phyloP scores from a whole-genome alignment of 495 filamentous ascomycete genomes.

The Penicillium fimorum region DNA sequence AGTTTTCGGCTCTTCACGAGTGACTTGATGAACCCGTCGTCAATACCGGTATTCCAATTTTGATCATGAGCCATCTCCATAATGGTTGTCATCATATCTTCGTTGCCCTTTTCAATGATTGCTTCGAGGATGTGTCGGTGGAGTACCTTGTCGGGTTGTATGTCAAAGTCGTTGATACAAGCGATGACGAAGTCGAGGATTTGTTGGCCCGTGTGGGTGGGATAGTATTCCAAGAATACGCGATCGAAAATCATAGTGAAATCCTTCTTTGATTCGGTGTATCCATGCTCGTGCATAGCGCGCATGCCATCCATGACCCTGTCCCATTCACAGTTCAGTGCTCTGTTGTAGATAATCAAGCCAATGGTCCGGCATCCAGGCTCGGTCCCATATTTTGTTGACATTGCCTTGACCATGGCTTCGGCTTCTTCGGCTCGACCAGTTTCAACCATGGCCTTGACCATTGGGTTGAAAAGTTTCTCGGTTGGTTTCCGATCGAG shows the following conservation, averaged over 20 bases:
- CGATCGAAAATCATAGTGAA: slow-evolving; percentile 40
- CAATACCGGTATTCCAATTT: slow-evolving; percentile 34
- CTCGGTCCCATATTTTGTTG: slow-evolving; percentile 25
- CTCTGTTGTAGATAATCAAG: slow-evolving; percentile 37
- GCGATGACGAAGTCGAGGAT: slow-evolving; percentile 37
- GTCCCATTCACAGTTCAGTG: slow-evolving; percentile 43
- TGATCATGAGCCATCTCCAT: slow-evolving; percentile 27
- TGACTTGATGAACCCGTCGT: slow-evolving; percentile 29
- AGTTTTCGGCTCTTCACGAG: slow-evolving; percentile 31
- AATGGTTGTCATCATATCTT: slow-evolving; percentile 31
- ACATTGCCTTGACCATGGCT: slow-evolving; percentile 39
- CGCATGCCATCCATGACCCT: slow-evolving; percentile 36
- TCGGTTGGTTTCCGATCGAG: slow-evolving; percentile 33
- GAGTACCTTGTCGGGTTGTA: slow-evolving; percentile 41
- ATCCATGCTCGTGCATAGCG: slow-evolving; percentile 39
- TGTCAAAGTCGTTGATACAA: slow-evolving; percentile 35
- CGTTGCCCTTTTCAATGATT: slow-evolving; percentile 38
- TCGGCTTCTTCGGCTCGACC: slow-evolving; percentile 40
- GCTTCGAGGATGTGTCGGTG: slow-evolving; percentile 45
- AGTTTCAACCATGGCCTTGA: slow-evolving; percentile 41
- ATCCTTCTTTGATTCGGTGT: slow-evolving; percentile 28
- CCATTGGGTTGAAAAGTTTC: slow-evolving; percentile 45
- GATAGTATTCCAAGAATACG: slow-evolving; percentile 47
- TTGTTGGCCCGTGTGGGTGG: slow-evolving; percentile 31
- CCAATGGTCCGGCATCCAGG: slow-evolving; percentile 42